phyloP scores from a whole-genome alignment of 2,329 filamentous ascomycete species.

The Zopfia rhizophila region DNA sequence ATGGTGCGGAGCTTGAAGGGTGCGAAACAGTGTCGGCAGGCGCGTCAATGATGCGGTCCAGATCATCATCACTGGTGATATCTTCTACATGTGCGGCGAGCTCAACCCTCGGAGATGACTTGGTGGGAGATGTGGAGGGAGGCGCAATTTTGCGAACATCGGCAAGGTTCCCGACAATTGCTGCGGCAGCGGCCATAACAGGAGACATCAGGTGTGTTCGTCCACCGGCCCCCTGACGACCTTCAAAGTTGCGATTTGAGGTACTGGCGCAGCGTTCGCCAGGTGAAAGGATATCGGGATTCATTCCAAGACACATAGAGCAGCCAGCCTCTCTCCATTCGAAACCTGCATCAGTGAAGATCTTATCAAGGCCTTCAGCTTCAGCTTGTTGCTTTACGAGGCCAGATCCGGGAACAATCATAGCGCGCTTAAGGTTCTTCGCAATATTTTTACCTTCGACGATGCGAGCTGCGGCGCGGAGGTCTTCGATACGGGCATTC shows the following conservation, averaged over 20 bases:
- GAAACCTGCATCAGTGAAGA: conserved; percentile 91
- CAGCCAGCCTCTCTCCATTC: conserved; percentile 99
- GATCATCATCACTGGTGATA: conserved; percentile 68
- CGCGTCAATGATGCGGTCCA: conserved; percentile 70
- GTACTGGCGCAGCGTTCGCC: conserved; percentile 94
- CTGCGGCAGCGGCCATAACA: conserved; percentile 93
- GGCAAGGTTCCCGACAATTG: conserved; percentile 87
- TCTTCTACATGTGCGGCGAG: conserved; percentile 69
- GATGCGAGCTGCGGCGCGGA: conserved; percentile 85
- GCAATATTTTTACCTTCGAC: conserved; percentile 90
- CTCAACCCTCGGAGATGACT: conserved; percentile 67
- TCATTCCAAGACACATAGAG: conserved; percentile 99
- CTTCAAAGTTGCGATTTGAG: conserved; percentile 97
- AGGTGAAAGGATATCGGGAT: conserved; percentile 94
- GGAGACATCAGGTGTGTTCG: conserved; percentile 97
- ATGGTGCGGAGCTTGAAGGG: conserved; percentile 66
- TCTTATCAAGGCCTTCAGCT: conserved; percentile 89
- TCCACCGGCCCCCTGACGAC: conserved; percentile 89
- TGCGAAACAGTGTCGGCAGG: conserved; percentile 74
- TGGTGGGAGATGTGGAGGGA: conserved; percentile 52
- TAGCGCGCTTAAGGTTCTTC: conserved; percentile 87
- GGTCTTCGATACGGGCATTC: conserved; percentile 95
- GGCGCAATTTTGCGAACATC: conserved; percentile 84
- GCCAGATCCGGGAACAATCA: conserved; percentile 96
- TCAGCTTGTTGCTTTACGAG: conserved; percentile 94